phyloP scores from a whole-genome alignment of 305 asterid species.

The Lippia alba region DNA sequence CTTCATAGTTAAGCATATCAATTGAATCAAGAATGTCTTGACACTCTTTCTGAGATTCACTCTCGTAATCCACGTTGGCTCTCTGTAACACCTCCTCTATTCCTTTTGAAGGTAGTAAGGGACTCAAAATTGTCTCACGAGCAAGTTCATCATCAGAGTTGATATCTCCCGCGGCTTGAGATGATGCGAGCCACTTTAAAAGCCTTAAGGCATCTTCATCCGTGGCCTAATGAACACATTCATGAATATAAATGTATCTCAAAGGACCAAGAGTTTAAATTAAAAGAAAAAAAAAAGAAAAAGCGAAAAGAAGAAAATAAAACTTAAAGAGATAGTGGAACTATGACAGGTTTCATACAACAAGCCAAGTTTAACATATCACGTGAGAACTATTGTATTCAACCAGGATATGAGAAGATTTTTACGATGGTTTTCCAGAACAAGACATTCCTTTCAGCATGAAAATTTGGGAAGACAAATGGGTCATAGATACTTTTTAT shows the following conservation, averaged over 20 bases:
- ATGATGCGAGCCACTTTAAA: conserved; percentile 97
- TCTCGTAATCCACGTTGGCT: conserved; percentile 82
- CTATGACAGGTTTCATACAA: conserved; percentile 1
- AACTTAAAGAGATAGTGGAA: background rate
- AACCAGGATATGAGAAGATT: conserved; percentile 7
- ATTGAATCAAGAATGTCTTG: conserved; percentile 97
- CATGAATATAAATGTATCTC: conserved; percentile 28
- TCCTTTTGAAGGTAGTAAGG: conserved; percentile 73
- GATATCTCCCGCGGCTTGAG: conserved; percentile 97
- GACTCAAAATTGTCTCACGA: conserved; percentile 77
- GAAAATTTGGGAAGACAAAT: conserved; percentile 8
- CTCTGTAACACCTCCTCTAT: conserved; percentile 76
- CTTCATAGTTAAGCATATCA: conserved; percentile 56
- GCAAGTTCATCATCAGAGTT: conserved; percentile 98
- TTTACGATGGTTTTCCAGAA: conserved; percentile 9
- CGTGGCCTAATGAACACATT: conserved; percentile 53
- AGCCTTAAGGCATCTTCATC: conserved; percentile 88
- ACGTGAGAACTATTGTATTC: background rate
- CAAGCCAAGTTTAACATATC: background rate
- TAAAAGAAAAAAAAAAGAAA: conserved; percentile 3
- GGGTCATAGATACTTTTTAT: conserved; percentile 1
- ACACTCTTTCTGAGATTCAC: conserved; percentile 96
- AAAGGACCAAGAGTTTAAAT: conserved; percentile 16
- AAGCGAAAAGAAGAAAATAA: conserved; percentile 11
- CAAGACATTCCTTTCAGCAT: conserved; percentile 9